Conservation (phyloP, 352 stramenopile species). For the Pythium aristosporum region DNA sequence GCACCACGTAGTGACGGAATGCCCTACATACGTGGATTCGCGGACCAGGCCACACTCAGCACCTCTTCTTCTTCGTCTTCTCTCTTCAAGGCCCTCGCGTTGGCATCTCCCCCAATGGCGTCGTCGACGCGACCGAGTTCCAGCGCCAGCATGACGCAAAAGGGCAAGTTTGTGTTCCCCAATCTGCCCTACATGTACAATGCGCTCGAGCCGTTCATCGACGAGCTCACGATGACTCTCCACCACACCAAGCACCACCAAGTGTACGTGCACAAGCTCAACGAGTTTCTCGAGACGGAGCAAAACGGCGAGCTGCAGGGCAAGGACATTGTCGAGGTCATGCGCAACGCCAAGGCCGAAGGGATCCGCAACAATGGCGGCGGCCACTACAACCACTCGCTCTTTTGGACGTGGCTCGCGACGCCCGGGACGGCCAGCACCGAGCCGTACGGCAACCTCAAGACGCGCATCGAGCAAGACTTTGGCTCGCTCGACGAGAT, state of each 20-base stretch:
- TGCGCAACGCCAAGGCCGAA: constrained; percentile 34
- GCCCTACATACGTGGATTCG: not conserved
- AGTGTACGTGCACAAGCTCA: constrained; percentile 39
- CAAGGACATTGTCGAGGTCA: constrained; percentile 34
- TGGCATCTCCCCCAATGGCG: no score
- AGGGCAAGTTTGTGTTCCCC: constrained; percentile 34
- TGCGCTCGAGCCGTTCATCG: constrained; percentile 51
- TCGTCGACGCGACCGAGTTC: constrained; percentile 6
- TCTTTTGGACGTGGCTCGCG: constrained; percentile 83
- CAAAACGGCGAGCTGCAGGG: constrained; percentile 34
- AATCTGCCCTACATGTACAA: constrained; percentile 56
- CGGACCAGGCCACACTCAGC: not conserved
- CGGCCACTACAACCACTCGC: constrained; percentile 42
- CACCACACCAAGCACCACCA: constrained; percentile 67
- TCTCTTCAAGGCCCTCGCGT: not conserved
- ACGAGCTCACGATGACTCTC: constrained; percentile 52
- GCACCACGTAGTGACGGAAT: not conserved
- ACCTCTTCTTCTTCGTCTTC: not conserved
- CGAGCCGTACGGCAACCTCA: constrained; percentile 40
- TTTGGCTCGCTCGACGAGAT: constrained; percentile 78
- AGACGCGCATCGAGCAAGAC: constrained; percentile 47
- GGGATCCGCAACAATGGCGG: constrained; percentile 43
- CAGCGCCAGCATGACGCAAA: constrained; percentile 18
- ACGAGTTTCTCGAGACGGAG: constrained; percentile 44
- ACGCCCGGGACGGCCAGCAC: constrained; percentile 38